Conservation (phyloP, 345 rosid species). For the Pelargonium nanum region DNA sequence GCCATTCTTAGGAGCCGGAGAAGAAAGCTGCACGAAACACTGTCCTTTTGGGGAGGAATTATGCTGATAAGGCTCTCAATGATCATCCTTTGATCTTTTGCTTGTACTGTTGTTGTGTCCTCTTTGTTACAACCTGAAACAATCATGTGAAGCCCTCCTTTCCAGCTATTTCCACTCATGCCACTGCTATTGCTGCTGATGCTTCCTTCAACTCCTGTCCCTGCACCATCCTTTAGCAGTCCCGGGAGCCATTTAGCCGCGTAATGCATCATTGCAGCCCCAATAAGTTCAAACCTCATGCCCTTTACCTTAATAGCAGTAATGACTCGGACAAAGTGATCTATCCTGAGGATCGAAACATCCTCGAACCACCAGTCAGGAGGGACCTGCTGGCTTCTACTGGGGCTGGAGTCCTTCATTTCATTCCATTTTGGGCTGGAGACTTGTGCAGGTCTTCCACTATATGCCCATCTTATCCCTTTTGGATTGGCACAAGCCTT, state of each 20-base stretch:
- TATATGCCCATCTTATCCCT: constrained; percentile 89
- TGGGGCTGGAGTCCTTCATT: constrained; percentile 66
- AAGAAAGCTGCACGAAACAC: constrained; percentile 81
- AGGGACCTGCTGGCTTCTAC: constrained; percentile 69
- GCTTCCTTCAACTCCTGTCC: constrained; percentile 46
- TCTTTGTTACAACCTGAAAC: constrained; percentile 45
- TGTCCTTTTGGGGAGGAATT: constrained; percentile 81
- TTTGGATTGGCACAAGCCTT: constrained; percentile 95
- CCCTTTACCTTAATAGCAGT: constrained; percentile 97
- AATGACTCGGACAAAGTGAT: constrained; percentile 84
- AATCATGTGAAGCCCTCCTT: constrained; percentile 84
- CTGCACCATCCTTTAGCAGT: constrained; percentile 46
- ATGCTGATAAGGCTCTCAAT: constrained; percentile 84
- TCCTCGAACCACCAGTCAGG: constrained; percentile 99
- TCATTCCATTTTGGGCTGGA: constrained; percentile 83
- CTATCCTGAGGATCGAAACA: constrained; percentile 81
- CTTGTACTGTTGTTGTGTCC: constrained; percentile 32
- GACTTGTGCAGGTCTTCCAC: constrained; percentile 54
- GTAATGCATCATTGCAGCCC: constrained; percentile 79
- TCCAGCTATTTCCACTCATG: constrained; percentile 58
- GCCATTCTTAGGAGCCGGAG: constrained; percentile 74
- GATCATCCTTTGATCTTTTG: constrained; percentile 81
- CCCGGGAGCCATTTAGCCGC: constrained; percentile 85
- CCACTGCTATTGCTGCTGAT: constrained; percentile 41
- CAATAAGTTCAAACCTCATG: constrained; percentile 81